Base-by-base conservation (phyloP, 1,284 basidiomycete species). In the Apiotrichum domesticum region DNA sequence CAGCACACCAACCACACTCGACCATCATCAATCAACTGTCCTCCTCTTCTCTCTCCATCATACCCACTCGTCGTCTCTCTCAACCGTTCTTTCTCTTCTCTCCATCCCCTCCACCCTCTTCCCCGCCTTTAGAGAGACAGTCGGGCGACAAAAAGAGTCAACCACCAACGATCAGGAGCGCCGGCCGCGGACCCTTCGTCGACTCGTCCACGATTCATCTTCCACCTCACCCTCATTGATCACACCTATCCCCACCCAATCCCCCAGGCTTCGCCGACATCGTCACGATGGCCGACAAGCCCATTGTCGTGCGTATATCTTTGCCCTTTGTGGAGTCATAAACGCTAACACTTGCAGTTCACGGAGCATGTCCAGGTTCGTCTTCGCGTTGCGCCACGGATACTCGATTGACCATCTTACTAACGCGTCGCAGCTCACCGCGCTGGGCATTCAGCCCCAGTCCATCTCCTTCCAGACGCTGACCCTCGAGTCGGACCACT, bases 401-500 rank as follows among this genome's bases (percentile, higher is more conserved):
- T 9, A 4, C 10, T 15, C 41, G 46, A 42, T 29, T 13, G 41
- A 6, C 42, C n/a, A 21, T 11, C 56, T 14, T 14, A 53, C 51
- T 47, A 39, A 39, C 45, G 9, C 34, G 14, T 41, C 45, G 21
- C 90, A 98, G 81, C 88, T 99, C 72, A 94, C 94, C 37, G 92
- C 91, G 74, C 81, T 98, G 66, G 95, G 94, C 67, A 84, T 99
- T 66, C 92, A 98, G 78, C 93, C 95, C 53, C 86, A 89, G 62
- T 95, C 91, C 63, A 98, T 98, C 74, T 93, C 91, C 40, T 98
- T 98, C 80, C 93, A 97, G 83, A 92, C 87, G 45, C 80, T 97
- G 67, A 97, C 94, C 7, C 83, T 98, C 67, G 93, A 98, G 80
- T 95, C 91, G 65, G 95, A 98, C 81, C 88, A 89, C 77, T 98